Conservation (phyloP, 495 filamentous ascomycete genomes). For the Neurospora sp. region DNA sequence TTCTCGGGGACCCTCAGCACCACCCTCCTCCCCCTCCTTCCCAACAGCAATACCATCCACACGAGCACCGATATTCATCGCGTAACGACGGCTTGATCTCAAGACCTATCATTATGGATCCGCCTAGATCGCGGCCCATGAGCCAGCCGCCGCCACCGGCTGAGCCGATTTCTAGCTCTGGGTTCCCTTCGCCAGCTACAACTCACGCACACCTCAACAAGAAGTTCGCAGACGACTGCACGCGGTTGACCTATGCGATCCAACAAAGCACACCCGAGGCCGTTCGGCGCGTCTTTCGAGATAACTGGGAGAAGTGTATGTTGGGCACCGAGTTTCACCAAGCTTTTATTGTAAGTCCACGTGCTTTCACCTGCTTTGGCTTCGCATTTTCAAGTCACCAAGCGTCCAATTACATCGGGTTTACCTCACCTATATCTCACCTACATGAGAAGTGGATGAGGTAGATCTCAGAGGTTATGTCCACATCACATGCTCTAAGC, state of each 20-base stretch:
- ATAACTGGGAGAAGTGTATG: constrained; percentile 41
- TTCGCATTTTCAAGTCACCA: background rate
- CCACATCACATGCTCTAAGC: background rate
- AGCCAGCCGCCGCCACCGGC: constrained; percentile 6
- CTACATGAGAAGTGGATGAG: background rate
- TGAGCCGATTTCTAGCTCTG: constrained; percentile 4
- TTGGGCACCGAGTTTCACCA: constrained; percentile 42
- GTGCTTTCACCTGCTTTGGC: background rate
- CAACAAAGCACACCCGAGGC: constrained; percentile 33
- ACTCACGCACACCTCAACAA: constrained; percentile 27
- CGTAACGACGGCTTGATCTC: constrained; percentile 1
- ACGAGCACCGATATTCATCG: constrained; percentile 1
- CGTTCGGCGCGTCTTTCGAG: constrained; percentile 33
- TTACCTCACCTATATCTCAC: background rate
- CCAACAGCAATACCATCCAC: constrained; percentile 1
- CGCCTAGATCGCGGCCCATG: constrained; percentile 17
- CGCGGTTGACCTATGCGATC: constrained; percentile 31
- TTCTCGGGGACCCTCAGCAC: background rate
- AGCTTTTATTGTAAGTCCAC: constrained; percentile 37
- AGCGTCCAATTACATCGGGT: background rate
- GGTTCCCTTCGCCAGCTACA: constrained; percentile 31
- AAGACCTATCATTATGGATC: constrained; percentile 35
- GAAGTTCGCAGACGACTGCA: constrained; percentile 33
- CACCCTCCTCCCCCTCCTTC: constrained; percentile 5
- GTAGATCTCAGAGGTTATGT: background rate